Conservation (phyloP, 176 grass and related monocot species). For the Musa schizocarpa region DNA sequence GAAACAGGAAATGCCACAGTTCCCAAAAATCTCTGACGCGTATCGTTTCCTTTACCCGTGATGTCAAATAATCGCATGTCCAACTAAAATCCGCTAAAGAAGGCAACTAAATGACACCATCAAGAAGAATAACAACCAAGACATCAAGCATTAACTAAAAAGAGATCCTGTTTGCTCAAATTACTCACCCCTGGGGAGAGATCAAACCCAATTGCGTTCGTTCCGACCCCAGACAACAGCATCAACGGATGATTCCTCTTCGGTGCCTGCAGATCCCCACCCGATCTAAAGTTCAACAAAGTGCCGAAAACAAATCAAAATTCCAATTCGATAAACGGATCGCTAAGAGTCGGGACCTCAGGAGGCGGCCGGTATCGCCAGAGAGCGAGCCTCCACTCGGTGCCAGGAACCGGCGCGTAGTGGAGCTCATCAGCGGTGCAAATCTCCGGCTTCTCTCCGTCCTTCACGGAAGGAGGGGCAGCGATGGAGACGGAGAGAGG, state of each 20-base stretch:
- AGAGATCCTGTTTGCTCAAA: background rate
- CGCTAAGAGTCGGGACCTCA: slow-evolving; percentile 38
- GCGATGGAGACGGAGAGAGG: slow-evolving; percentile 8
- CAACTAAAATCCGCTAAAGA: background rate
- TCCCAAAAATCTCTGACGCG: too few relatives aligned
- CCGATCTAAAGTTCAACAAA: slow-evolving; percentile 1
- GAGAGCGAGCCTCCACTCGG: slow-evolving; percentile 85
- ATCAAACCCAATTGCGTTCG: slow-evolving; percentile 92
- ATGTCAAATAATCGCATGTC: background rate
- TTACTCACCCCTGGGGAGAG: slow-evolving; percentile 80
- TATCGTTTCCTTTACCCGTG: background rate
- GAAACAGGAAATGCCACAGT: too few relatives aligned
- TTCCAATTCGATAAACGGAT: background rate
- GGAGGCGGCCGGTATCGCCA: slow-evolving; percentile 76
- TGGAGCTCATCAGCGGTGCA: slow-evolving; percentile 95
- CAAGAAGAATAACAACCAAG: background rate
- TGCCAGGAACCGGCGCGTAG: slow-evolving; percentile 79
- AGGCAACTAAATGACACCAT: background rate
- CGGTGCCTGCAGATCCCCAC: slow-evolving; percentile 42
- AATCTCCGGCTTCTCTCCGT: slow-evolving; percentile 44
- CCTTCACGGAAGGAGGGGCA: slow-evolving; percentile 10
- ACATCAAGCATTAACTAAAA: background rate
- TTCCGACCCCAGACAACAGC: slow-evolving; percentile 86
- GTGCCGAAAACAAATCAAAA: background rate
- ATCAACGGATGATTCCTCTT: slow-evolving; percentile 95